These are phyloP conservation scores for Fusarium guadeloupense DNA, from an alignment of 2,329 filamentous ascomycete species.

Conservation along the genomic window DNA sequence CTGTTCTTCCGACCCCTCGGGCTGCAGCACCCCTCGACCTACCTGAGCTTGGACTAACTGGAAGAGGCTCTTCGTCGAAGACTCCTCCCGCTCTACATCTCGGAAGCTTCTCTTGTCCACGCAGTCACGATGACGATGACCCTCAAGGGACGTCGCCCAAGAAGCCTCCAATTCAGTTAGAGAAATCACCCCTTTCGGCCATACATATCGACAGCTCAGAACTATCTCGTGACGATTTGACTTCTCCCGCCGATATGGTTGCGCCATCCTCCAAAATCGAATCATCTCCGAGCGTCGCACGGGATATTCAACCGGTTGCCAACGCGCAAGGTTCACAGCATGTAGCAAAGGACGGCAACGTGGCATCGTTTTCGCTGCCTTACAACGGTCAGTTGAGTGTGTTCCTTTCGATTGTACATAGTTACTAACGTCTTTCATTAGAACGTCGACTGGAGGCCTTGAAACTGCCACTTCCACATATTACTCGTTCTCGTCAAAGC, in stretches of 20 bases:
- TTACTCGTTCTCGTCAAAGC: background rate
- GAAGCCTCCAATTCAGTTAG: background rate
- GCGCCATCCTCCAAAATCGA: background rate
- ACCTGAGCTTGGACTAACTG: slow-evolving; percentile 25
- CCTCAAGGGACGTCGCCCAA: background rate
- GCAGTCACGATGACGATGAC: background rate
- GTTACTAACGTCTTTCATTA: background rate
- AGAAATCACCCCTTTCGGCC: background rate
- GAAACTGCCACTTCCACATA: slow-evolving; percentile 20
- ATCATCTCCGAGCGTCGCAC: background rate
- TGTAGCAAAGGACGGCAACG: background rate
- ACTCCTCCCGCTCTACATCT: background rate
- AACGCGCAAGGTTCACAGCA: background rate
- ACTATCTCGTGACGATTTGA: background rate
- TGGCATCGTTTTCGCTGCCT: background rate
- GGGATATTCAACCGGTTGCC: background rate
- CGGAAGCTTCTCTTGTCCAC: background rate
- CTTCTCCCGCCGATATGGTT: background rate
- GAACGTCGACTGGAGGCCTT: slow-evolving; percentile 1
- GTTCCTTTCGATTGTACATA: background rate
- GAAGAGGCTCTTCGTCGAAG: background rate
- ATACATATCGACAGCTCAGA: background rate
- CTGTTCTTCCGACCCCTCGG: background rate
- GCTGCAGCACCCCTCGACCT: slow-evolving; percentile 22
- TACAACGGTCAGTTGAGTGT: background rate